A percentile compares a stretch with the other conserved stretches of the same genome.
These are phyloP conservation scores for Trichophyton benhamiae DNA, from an alignment of 2,329 filamentous ascomycete species.

Conservation along the genomic window DNA sequence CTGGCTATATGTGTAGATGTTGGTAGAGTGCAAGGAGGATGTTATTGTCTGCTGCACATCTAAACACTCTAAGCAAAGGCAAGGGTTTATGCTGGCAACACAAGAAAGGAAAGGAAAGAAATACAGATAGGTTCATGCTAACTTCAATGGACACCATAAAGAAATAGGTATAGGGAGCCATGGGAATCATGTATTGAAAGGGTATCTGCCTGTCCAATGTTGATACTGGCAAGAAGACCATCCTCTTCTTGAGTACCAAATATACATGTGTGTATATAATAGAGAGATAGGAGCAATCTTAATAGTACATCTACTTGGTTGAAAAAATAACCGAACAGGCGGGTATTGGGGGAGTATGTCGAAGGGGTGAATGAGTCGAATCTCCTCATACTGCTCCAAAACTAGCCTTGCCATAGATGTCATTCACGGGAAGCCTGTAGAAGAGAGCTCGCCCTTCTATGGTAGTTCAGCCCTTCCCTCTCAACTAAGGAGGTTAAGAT, in stretches of 20 bases:
- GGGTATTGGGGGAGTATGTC: too few species aligned
- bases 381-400: too few species aligned
- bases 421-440: neutral
- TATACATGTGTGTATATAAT: neutral
- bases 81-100: neutral
- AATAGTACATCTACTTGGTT: neutral
- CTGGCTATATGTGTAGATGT: too few species aligned
- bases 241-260: neutral
- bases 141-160: neutral
- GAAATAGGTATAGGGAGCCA: neutral
- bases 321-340: neutral
- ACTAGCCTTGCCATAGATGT: neutral
- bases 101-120: neutral
- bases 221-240: neutral
- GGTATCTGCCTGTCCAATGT: neutral
- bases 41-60: neutral
- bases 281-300: neutral
- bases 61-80: neutral
- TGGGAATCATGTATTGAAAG: neutral
- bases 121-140: neutral
- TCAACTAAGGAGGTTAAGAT: conserved; percentile 12
- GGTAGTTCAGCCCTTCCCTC: conserved; percentile 5
- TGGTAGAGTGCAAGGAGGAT: neutral
- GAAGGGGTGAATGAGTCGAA: too few species aligned
- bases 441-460: neutral